Conservation (phyloP, 2,329 filamentous ascomycete genomes). For the Aspergillus ruber region DNA sequence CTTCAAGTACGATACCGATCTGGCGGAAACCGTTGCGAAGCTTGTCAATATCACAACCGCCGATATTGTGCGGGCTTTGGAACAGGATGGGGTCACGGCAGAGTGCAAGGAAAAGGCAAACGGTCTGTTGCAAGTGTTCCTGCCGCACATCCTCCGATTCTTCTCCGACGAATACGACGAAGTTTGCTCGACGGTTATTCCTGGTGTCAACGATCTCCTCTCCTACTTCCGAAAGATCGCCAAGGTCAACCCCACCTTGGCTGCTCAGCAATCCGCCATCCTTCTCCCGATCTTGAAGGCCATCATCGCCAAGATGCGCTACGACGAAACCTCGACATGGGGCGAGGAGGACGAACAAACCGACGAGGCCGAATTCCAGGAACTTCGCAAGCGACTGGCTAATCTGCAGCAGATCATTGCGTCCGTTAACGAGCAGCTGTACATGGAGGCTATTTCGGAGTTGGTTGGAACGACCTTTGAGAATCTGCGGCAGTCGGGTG, state of each 20-base stretch:
- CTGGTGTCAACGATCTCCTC: slow-evolving; percentile 84
- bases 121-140: slow-evolving; percentile 72
- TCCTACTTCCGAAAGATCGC: slow-evolving; percentile 81
- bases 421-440: slow-evolving; percentile 78
- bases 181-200: slow-evolving; percentile 91
- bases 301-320: slow-evolving; percentile 93
- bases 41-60: slow-evolving; percentile 84
- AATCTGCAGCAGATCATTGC: slow-evolving; percentile 89
- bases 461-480: slow-evolving; percentile 84
- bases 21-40: slow-evolving; percentile 91
- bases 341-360: slow-evolving; percentile 90
- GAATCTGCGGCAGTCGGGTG: slow-evolving; percentile 65
- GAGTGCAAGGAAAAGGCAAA: slow-evolving; percentile 69
- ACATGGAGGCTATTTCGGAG: slow-evolving; percentile 79
- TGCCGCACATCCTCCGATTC: slow-evolving; percentile 83
- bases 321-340: slow-evolving; percentile 91
- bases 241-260: slow-evolving; percentile 56
- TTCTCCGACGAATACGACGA: slow-evolving; percentile 98
- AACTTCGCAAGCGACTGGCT: slow-evolving; percentile 82
- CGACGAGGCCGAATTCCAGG: slow-evolving; percentile 95
- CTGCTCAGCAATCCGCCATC: slow-evolving; percentile 70
- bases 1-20: slow-evolving; percentile 85
- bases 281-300: slow-evolving; percentile 82
- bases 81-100: slow-evolving; percentile 56
- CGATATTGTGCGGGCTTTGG: slow-evolving; percentile 81